These are phyloP conservation scores for Lachnum nothofagi DNA, from an alignment of 2,329 filamentous ascomycete species.

Conservation along the genomic window DNA sequence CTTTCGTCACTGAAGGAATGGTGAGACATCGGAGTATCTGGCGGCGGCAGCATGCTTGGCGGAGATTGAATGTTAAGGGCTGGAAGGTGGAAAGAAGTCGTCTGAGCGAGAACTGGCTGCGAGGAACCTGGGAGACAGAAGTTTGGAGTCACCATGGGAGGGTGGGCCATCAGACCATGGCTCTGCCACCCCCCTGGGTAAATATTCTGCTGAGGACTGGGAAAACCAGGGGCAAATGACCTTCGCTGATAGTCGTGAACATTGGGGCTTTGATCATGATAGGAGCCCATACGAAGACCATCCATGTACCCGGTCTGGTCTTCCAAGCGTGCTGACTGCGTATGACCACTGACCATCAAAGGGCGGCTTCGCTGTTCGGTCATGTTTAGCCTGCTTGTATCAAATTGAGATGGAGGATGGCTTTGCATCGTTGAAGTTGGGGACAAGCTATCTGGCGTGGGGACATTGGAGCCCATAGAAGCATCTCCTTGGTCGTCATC, in stretches of 20 bases:
- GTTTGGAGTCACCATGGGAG: slow-evolving; percentile 10
- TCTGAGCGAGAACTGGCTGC: slow-evolving; percentile 14
- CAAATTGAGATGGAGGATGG: slow-evolving; percentile 14
- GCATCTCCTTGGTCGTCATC: slow-evolving; percentile 18
- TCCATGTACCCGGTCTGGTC: slow-evolving; percentile 12
- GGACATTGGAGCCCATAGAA: slow-evolving; percentile 1
- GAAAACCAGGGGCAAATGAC: slow-evolving; percentile 12
- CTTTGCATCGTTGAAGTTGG: slow-evolving; percentile 19
- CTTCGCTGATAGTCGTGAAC: slow-evolving; percentile 17
- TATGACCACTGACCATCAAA: not conserved
- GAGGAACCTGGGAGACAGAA: slow-evolving; percentile 20
- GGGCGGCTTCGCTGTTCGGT: slow-evolving; percentile 14
- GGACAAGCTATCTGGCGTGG: slow-evolving; percentile 20
- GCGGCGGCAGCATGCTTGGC: slow-evolving; percentile 14
- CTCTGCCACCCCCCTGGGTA: slow-evolving; percentile 11
- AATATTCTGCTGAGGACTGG: slow-evolving; percentile 16
- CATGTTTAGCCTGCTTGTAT: slow-evolving; percentile 12
- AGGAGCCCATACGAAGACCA: slow-evolving; percentile 5
- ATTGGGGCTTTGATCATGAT: slow-evolving; percentile 15
- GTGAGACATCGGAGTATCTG: slow-evolving; percentile 7
- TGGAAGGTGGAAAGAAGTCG: slow-evolving; percentile 18
- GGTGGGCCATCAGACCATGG: slow-evolving; percentile 14
- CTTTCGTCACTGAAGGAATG: slow-evolving; percentile 11
- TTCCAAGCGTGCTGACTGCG: slow-evolving; percentile 13
- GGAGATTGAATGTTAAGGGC: slow-evolving; percentile 9